These are phyloP conservation scores for Phytopythium oedochilum DNA, from an alignment of 352 stramenopile genomes.

Conservation along the genomic window DNA sequence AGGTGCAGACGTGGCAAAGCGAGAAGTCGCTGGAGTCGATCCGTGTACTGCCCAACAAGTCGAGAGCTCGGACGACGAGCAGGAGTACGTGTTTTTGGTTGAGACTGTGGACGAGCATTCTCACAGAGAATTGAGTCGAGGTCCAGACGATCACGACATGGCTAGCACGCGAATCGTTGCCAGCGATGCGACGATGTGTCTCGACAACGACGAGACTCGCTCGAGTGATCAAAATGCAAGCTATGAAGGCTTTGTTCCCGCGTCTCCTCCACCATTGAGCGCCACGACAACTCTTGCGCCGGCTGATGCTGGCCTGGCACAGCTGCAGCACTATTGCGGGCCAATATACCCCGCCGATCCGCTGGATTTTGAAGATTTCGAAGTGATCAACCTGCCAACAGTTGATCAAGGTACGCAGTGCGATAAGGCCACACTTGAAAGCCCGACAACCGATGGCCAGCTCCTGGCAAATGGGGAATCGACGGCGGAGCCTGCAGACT, in stretches of 20 bases:
- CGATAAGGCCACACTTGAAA: neutral
- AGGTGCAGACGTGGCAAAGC: neutral
- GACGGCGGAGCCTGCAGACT: neutral
- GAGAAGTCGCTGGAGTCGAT: too few species aligned
- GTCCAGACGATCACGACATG: neutral
- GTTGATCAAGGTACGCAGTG: constrained; percentile 1
- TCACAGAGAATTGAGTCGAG: neutral
- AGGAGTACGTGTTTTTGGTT: neutral
- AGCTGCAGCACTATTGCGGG: neutral
- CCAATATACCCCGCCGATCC: neutral
- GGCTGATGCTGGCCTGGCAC: neutral
- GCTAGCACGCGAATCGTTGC: too few species aligned
- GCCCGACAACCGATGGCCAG: too few species aligned
- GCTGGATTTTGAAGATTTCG: neutral
- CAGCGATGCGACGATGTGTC: too few species aligned
- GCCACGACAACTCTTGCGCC: neutral
- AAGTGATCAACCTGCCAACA: neutral
- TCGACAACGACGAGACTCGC: neutral
- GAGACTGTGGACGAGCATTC: neutral
- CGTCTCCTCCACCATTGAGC: neutral
- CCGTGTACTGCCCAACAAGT: neutral
- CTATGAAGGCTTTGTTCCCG: neutral
- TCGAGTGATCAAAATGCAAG: neutral
- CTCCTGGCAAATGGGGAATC: too few species aligned
- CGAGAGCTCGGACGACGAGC: neutral